These are phyloP conservation scores for Podospora appendiculata DNA, from an alignment of 495 filamentous ascomycete species.

Conservation along the genomic window DNA sequence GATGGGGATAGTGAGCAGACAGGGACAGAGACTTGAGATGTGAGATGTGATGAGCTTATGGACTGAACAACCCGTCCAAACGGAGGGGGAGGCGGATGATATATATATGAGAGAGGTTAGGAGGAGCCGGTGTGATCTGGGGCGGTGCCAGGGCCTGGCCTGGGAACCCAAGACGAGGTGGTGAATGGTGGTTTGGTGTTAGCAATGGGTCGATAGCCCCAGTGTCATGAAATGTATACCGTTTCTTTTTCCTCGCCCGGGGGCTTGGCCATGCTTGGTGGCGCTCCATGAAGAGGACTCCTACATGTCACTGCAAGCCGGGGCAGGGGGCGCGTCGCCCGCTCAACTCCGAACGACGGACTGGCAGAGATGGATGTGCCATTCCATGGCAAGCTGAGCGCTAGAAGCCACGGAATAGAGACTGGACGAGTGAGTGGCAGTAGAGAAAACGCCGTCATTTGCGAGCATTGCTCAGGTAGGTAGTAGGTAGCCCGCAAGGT, in stretches of 20 bases:
- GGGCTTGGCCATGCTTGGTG: slow-evolving; percentile 13
- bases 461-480: too few relatives aligned
- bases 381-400: slow-evolving; percentile 12
- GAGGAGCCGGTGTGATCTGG: slow-evolving; percentile 1
- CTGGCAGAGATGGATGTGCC: slow-evolving; percentile 1
- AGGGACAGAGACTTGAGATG: neutral
- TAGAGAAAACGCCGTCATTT: too few relatives aligned
- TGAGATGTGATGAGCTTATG: neutral
- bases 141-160: neutral
- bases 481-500: too few relatives aligned
- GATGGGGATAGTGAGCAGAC: neutral
- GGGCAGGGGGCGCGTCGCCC: slow-evolving; percentile 8
- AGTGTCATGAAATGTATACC: slow-evolving; percentile 13
- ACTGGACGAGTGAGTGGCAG: neutral
- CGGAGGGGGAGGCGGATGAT: slow-evolving; percentile 12
- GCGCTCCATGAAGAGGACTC: slow-evolving; percentile 13
- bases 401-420: slow-evolving; percentile 1
- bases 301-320: neutral
- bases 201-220: slow-evolving; percentile 13
- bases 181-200: slow-evolving; percentile 10
- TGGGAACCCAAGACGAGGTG: slow-evolving; percentile 3
- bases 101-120: slow-evolving; percentile 23
- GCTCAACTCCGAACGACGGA: slow-evolving; percentile 14
- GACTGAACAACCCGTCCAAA: neutral
- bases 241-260: slow-evolving; percentile 6